Percentiles rank a stretch among this genome's conserved stretches.
Conservation (phyloP, 768 basidiomycete species). For the Cystobasidium tubakii region DNA sequence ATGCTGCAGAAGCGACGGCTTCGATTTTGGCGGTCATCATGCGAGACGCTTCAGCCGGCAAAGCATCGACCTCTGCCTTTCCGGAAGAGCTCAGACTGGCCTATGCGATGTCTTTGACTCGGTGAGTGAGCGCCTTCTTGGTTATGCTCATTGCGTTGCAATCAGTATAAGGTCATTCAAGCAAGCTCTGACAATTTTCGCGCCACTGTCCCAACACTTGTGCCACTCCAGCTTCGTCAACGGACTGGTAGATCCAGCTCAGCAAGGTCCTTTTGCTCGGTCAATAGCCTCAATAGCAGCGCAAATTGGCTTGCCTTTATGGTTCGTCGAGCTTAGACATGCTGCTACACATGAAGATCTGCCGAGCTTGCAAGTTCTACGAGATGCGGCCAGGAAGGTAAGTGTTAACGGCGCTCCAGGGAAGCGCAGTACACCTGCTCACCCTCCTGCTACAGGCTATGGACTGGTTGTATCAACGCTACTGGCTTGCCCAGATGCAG, state of each 20-base stretch:
- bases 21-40: conserved; percentile 41
- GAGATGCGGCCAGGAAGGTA: conserved; percentile 70
- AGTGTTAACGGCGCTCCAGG: conserved; percentile 26
- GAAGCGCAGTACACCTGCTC: conserved; percentile 27
- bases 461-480: conserved; percentile 74
- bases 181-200: conserved; percentile 50
- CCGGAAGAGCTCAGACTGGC: conserved; percentile 38
- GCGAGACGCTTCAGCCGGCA: conserved; percentile 30
- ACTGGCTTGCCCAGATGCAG: conserved; percentile 65
- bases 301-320: conserved; percentile 75
- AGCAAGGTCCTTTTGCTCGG: conserved; percentile 78
- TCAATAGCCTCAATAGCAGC: conserved; percentile 82
- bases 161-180: conserved; percentile 7
- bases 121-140: conserved; percentile 30
- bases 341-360: conserved; percentile 93
- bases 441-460: conserved; percentile 58
- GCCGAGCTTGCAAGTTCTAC: conserved; percentile 52
- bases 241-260: conserved; percentile 87
- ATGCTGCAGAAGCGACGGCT: conserved; percentile 43
- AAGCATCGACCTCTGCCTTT: not conserved
- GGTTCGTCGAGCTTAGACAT: conserved; percentile 88
- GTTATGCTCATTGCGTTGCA: not conserved
- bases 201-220: conserved; percentile 68
- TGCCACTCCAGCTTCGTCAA: conserved; percentile 73
- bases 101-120: conserved; percentile 44